phyloP scores from a whole-genome alignment of 2,329 filamentous ascomycete genomes.

The Lachnellula occidentalis region DNA sequence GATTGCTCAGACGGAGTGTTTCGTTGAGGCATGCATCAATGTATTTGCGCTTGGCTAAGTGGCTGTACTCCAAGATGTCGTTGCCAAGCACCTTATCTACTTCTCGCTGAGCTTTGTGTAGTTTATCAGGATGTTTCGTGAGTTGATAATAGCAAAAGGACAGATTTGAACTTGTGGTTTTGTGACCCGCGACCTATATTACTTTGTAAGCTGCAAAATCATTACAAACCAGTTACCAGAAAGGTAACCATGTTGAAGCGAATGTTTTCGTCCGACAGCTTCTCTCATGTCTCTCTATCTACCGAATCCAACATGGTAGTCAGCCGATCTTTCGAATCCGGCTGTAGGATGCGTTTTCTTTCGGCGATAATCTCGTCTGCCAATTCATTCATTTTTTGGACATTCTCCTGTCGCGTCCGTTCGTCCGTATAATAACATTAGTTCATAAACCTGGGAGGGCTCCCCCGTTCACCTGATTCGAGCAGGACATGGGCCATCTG shows the following conservation, averaged over 20 bases:
- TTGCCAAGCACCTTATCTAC: constrained; percentile 44
- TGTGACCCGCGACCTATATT: constrained; percentile 53
- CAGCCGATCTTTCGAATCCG: constrained; percentile 59
- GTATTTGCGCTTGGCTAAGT: constrained; percentile 53
- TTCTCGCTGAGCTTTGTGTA: constrained; percentile 43
- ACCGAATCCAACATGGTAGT: constrained; percentile 61
- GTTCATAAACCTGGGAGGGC: constrained; percentile 41
- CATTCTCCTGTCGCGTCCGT: not conserved
- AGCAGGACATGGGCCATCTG: constrained; percentile 60
- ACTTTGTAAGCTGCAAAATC: not conserved
- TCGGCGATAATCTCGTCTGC: constrained; percentile 53
- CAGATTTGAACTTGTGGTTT: constrained; percentile 55
- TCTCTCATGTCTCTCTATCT: constrained; percentile 59
- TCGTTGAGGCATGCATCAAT: constrained; percentile 61
- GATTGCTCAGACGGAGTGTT: constrained; percentile 47
- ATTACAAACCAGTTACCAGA: constrained; percentile 29
- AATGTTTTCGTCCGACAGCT: constrained; percentile 55
- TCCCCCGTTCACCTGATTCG: constrained; percentile 47
- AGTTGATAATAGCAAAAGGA: constrained; percentile 46
- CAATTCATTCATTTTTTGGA: constrained; percentile 36
- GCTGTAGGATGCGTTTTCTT: constrained; percentile 46
- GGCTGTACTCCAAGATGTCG: constrained; percentile 37
- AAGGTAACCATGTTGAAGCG: constrained; percentile 67
- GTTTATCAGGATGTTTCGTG: constrained; percentile 41
- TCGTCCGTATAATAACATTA: constrained; percentile 30